Conservation (phyloP, 2,329 filamentous ascomycete species). For the Ascochyta lentis region DNA sequence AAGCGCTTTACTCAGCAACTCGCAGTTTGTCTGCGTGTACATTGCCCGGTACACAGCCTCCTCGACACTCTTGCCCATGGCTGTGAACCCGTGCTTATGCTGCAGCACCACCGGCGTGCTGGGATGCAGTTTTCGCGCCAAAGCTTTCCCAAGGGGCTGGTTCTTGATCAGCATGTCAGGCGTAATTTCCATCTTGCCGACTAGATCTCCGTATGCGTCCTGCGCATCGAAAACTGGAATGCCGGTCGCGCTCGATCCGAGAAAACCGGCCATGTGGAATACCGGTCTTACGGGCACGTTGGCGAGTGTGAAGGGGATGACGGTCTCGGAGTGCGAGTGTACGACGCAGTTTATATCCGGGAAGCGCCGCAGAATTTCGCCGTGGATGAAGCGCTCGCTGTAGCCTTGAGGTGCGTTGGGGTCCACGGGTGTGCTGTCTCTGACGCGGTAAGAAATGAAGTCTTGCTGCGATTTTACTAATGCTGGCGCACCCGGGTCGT, state of each 20-base stretch:
- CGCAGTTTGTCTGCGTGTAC: conserved; percentile 47
- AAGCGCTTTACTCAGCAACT: conserved; percentile 44
- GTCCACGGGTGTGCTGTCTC: conserved; percentile 52
- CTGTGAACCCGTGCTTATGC: conserved; percentile 55
- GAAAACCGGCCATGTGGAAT: conserved; percentile 52
- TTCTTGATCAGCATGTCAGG: conserved; percentile 41
- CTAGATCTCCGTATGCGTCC: conserved; percentile 34
- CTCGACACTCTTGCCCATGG: conserved; percentile 46
- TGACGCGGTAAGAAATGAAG: conserved; percentile 56
- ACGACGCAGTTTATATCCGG: conserved; percentile 50
- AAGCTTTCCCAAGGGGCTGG: conserved; percentile 25
- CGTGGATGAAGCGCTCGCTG: conserved; percentile 54
- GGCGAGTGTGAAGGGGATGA: conserved; percentile 50
- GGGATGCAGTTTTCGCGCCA: conserved; percentile 26
- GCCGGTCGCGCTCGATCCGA: conserved; percentile 29
- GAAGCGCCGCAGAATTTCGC: conserved; percentile 48
- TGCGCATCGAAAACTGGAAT: conserved; percentile 25
- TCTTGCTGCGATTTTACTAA: conserved; percentile 54
- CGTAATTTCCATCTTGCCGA: conserved; percentile 13
- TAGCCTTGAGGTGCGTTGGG: conserved; percentile 47
- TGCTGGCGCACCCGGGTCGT: conserved; percentile 54
- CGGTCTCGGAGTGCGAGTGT: conserved; percentile 50
- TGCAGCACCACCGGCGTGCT: conserved; percentile 44
- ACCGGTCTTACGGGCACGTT: conserved; percentile 39
- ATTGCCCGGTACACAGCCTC: conserved; percentile 52